Conservation (phyloP, 148 eudicot species). For the Camellia lanceoleosa region DNA sequence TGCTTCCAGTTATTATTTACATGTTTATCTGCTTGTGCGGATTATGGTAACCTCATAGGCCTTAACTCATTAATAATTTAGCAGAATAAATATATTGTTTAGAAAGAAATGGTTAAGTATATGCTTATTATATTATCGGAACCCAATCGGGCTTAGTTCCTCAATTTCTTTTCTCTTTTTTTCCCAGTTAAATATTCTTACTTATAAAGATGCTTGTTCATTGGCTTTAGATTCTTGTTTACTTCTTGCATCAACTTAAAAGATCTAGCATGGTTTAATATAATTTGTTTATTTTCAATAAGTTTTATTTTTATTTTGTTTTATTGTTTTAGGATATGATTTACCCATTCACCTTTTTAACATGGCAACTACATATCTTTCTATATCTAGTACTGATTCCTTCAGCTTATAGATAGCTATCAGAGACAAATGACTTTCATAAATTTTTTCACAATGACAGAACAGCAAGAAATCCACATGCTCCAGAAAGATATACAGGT, state of each 20-base stretch:
- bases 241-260: neutral
- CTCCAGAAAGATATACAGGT: slow-evolving; percentile 84
- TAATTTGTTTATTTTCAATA: too few species aligned
- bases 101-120: neutral
- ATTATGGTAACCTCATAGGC: neutral
- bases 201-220: neutral
- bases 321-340: neutral
- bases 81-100: neutral
- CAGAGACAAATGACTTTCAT: neutral
- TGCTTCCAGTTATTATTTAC: neutral
- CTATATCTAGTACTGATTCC: neutral
- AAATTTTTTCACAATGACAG: slow-evolving; percentile 40
- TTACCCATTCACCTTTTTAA: neutral
- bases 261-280: neutral
- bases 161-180: too few species aligned
- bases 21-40: neutral
- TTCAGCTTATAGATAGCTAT: neutral
- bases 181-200: neutral
- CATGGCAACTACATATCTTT: neutral
- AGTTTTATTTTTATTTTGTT: too few species aligned
- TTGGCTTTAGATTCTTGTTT: neutral
- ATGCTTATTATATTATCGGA: neutral
- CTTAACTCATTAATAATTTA: neutral
- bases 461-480: slow-evolving; percentile 93
- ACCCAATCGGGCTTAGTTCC: neutral